Evolutionary conservation across 352 stramenopile species (phyloP), one percentile per base, ranked within the genome.

Genomic region (Sclerospora graminicola): DNA sequence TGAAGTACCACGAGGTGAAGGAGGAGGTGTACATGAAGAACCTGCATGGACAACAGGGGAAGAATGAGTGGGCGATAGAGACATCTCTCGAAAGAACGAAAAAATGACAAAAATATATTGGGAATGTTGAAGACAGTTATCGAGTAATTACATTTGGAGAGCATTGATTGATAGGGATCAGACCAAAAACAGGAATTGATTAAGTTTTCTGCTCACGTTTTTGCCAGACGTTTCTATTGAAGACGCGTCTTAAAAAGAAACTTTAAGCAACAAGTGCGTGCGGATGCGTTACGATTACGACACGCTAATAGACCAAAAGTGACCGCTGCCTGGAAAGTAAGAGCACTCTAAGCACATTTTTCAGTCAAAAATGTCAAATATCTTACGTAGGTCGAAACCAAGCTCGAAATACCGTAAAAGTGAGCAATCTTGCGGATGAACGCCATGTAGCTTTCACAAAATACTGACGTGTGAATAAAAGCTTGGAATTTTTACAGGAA

Each of bases 391-490:
- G 47, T 16, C 0, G 14, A 2, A 4, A 55, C 4, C 18, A 54
- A 54, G 40, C 51, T 52, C 20, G 39, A 16, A 8, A 50, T 54
- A 20, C 51, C 51, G 30, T 51, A 66, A 21, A 62, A 66, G 13
- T 62, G 57, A 14, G 8, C 34, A 5, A 59, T 53, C 32, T 66
- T 62, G 21, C 52, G 47, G n/a, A 62, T 51, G 30, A 56, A 62
- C 18, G 51, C 47, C 52, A 62, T 62, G 35, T 66, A 66, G 31
- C 57, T 66, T 7, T 5, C 14, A 34, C 35, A 30, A 13, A 20
- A 42, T 13, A 19, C 2, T 19, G 13, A 35, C 15, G 6, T 19
- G n/a, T 19, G 30, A n/a, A 18, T 19, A 16, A 7, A 35, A 35
- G 15, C 8, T 9, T 16, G 13, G 14, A 35, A 35, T 1, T 13